Evolutionary conservation across 1,284 basidiomycete genomes (phyloP).

Genomic region (Malassezia caprae): DNA sequence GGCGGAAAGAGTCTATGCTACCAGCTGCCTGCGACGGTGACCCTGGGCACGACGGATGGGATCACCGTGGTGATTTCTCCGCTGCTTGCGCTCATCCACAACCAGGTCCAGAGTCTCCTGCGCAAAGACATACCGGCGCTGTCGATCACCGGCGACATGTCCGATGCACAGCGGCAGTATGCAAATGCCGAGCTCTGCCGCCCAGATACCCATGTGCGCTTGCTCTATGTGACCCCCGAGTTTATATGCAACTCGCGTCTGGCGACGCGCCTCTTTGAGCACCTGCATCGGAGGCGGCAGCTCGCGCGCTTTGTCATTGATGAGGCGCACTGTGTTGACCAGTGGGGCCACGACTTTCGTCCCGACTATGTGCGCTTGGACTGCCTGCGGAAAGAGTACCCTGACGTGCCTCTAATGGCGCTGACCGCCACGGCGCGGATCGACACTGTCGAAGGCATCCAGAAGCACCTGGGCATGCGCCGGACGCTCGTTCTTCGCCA

Average conservation of each 20-base stretch:
- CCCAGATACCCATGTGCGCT: conserved; percentile 50
- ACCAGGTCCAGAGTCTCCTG: conserved; percentile 70
- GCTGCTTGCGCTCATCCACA: conserved; percentile 76
- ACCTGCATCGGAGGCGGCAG: conserved; percentile 55
- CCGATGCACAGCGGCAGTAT: conserved; percentile 48
- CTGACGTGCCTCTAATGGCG: conserved; percentile 80
- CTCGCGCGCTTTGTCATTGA: conserved; percentile 88
- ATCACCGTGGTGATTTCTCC: conserved; percentile 86
- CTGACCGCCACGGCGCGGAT: conserved; percentile 85
- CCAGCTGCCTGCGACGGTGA: conserved; percentile 70
- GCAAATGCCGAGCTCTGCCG: conserved; percentile 51
- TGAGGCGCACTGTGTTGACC: conserved; percentile 81
- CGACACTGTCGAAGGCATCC: conserved; percentile 68
- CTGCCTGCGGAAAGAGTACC: conserved; percentile 62
- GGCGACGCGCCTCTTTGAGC: conserved; percentile 57
- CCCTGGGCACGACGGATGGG: conserved; percentile 61
- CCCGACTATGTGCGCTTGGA: conserved; percentile 55
- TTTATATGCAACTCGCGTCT: conserved; percentile 55
- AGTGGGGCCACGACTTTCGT: conserved; percentile 76
- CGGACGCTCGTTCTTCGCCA: conserved; percentile 53
- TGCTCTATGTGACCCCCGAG: conserved; percentile 92
- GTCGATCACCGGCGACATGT: conserved; percentile 60
- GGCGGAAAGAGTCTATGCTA: conserved; percentile 70
- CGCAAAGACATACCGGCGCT: conserved; percentile 63
- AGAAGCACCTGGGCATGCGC: conserved; percentile 59